phyloP scores from a whole-genome alignment of 1,284 basidiomycete species.

The Singerocomus inundabilis region DNA sequence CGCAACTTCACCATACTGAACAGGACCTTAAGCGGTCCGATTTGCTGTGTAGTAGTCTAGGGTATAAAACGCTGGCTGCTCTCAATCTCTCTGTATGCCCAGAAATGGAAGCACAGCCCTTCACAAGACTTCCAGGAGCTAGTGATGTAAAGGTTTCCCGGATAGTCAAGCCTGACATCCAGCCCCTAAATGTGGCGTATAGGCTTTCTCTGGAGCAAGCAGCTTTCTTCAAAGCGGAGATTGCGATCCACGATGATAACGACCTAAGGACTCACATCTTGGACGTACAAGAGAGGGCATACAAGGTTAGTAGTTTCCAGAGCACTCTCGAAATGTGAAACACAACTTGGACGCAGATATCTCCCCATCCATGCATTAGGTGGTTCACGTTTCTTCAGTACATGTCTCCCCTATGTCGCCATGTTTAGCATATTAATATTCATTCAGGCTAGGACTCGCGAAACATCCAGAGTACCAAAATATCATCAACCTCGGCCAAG shows the following conservation, averaged over 20 bases:
- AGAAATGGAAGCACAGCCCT: constrained; percentile 7
- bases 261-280: constrained; percentile 23
- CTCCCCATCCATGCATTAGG: constrained; percentile 22
- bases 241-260: constrained; percentile 18
- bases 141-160: constrained; percentile 2
- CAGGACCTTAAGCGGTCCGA: neutral
- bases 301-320: constrained; percentile 11
- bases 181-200: constrained; percentile 8
- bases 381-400: constrained; percentile 19
- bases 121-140: neutral
- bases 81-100: too few relatives aligned
- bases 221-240: constrained; percentile 25
- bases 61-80: constrained; percentile 1
- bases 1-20: too few relatives aligned
- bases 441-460: constrained; percentile 15
- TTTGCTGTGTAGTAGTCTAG: neutral
- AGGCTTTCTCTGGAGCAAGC: constrained; percentile 20
- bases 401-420: neutral
- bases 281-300: constrained; percentile 18
- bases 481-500: constrained; percentile 21
- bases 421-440: neutral
- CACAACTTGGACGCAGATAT: constrained; percentile 9
- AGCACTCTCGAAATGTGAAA: neutral
- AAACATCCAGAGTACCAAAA: constrained; percentile 13
- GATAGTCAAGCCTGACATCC: neutral